Evolutionary conservation across 176 grass and related monocot species (phyloP), one percentile per base, ranked within the genome.

Genomic region (Tillandsia fasciculata): DNA sequence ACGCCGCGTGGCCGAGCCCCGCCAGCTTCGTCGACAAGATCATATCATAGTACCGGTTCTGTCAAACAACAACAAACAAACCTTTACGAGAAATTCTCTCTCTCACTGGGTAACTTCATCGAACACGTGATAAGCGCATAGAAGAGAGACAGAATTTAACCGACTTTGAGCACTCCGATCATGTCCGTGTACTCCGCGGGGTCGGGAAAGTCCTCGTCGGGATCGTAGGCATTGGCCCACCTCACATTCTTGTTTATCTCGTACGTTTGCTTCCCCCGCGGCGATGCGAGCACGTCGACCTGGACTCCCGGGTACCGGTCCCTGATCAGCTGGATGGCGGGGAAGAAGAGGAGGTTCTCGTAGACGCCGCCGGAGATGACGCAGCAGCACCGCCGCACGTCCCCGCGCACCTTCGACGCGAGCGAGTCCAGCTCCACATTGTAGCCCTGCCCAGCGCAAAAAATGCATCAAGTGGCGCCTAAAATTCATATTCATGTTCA

Each of bases 271-370:
- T 96, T 96, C 6, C 92, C 92, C 53, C 92, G 77, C 10, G 76
- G 70, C 2, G 88, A 80, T 14, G 92, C 74, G 15, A 96, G 69
- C 17, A 96, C 64, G 70, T 96, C 92, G 2, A 96, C 29, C n/a
- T 63, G 76, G 69, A 96, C 92, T 58, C 92, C 92, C 15, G 92
- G 92, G 81, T 89, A 96, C 27, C 92, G 49, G 75, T 96, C 86
- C 81, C 71, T 80, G 75, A 96, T 80, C 73, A 91, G 61, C 81
- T 96, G 92, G 73, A 96, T 81, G 15, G 83, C 83, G 13, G 92
- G 92, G 75, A 96, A 87, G 84, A 88, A 96, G 70, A 96, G 81
- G 67, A 96, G 77, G 89, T 96, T 96, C 83, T 96, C 92, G 65
- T 96, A 96, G 2, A 92, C 92, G 7, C 92, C 92, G 3, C 92